Percentiles rank a stretch among this genome's conserved stretches.
Conservation (phyloP, 192 early-diverging fungal species). For the Chytriomyces sp. region DNA sequence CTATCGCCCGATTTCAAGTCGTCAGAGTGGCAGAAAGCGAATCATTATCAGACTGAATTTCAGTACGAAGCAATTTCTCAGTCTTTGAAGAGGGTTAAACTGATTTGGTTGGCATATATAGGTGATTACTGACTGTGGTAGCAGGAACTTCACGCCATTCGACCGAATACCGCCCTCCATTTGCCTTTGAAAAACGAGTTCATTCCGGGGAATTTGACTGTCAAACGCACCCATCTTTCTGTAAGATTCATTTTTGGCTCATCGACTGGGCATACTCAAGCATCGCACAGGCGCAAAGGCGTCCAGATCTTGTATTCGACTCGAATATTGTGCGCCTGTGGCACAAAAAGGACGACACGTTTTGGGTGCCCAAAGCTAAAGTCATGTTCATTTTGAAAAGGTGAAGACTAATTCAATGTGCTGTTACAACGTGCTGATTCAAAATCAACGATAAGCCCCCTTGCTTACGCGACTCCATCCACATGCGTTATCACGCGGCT, state of each 20-base stretch:
- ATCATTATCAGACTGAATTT: slow-evolving; percentile 85
- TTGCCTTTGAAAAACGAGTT: slow-evolving; percentile 81
- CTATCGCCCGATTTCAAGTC: slow-evolving; percentile 45
- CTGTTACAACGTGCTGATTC: background rate
- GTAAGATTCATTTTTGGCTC: background rate
- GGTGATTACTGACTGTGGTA: slow-evolving; percentile 34
- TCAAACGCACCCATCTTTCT: slow-evolving; percentile 31
- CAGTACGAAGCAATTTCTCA: slow-evolving; percentile 60
- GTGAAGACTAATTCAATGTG: background rate
- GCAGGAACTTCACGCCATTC: slow-evolving; percentile 11
- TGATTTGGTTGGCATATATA: slow-evolving; percentile 72
- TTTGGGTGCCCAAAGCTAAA: slow-evolving; percentile 86
- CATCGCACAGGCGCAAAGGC: background rate
- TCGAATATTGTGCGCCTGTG: slow-evolving; percentile 70
- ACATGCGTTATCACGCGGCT: slow-evolving; percentile 71
- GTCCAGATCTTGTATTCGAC: slow-evolving; percentile 65
- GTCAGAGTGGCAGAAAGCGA: slow-evolving; percentile 56
- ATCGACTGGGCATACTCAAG: no score
- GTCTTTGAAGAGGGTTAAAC: slow-evolving; percentile 52
- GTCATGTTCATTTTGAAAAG: slow-evolving; percentile 63
- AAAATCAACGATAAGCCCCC: slow-evolving; percentile 51
- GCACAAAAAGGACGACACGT: slow-evolving; percentile 94
- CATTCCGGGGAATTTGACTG: slow-evolving; percentile 80
- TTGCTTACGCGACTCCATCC: slow-evolving; percentile 73
- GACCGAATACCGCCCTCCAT: slow-evolving; percentile 59